Evolutionary conservation across 176 grass and related monocot species (phyloP).

Genomic region (Cymbopogon citratus): DNA sequence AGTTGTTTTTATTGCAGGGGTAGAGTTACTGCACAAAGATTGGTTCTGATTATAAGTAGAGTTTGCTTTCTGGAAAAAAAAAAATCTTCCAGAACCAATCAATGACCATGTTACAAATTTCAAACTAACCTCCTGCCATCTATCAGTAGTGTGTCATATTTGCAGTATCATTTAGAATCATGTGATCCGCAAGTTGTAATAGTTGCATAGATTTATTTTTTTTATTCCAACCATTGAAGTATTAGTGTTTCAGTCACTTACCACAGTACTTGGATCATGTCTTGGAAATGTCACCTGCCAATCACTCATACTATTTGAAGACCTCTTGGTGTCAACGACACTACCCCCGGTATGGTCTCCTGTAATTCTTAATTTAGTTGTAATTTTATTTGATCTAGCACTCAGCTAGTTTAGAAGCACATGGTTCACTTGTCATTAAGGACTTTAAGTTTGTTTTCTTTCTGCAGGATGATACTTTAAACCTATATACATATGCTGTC

Average conservation of each 20-base stretch:
- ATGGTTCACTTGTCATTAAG: constrained; percentile 14
- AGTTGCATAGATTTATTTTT: constrained; percentile 16
- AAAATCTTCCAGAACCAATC: neutral
- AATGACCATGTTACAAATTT: constrained; percentile 10
- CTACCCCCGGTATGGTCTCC: constrained; percentile 63
- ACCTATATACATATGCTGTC: constrained; percentile 73
- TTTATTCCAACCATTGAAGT: constrained; percentile 48
- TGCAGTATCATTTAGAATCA: constrained; percentile 13
- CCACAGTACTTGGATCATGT: constrained; percentile 71
- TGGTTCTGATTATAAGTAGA: neutral
- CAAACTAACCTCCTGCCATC: neutral
- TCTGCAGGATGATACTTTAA: constrained; percentile 77
- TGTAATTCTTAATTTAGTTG: neutral
- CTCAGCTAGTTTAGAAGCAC: constrained; percentile 1
- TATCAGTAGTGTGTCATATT: constrained; percentile 1
- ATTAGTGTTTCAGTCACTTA: constrained; percentile 72
- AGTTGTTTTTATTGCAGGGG: constrained; percentile 2
- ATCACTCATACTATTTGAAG: constrained; percentile 83
- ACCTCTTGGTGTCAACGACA: constrained; percentile 89
- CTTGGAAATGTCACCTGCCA: constrained; percentile 54
- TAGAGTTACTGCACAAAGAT: neutral
- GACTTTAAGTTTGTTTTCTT: neutral
- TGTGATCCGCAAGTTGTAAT: constrained; percentile 5
- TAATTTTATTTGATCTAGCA: constrained; percentile 18
- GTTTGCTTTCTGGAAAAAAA: neutral